Evolutionary conservation across 371 early-diverging fungal species (phyloP), one percentile per base, ranked within the genome.

Genomic region (Smittium culicis): DNA sequence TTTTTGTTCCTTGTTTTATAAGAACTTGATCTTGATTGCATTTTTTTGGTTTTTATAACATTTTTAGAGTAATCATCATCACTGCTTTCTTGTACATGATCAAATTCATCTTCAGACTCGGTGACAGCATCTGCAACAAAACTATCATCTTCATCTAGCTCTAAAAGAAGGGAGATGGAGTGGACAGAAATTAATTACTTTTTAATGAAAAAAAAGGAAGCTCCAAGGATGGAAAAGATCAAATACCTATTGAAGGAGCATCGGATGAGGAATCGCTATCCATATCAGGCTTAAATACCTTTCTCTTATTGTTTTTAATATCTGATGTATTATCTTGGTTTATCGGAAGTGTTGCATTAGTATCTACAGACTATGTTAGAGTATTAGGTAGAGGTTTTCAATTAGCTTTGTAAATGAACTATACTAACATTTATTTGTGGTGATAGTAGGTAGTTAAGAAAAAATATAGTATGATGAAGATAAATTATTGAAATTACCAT

Each of bases 41-140:
- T 25, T 5, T 57, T 57, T 57, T 57, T 57, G 24, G 11, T 57
- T n/a, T 57, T 57, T 5, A 3, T 25, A 8, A 27, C 5, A 5
- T 14, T 57, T n/a, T 20, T n/a, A 5, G 27, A n/a, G 25, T 57
- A 14, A n/a, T 57, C 57, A 5, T 57, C 27, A 57, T 57, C 57
- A 57, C 57, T 57, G 27, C 57, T 57, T 57, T 57, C 57, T n/a
- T 14, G 57, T 3, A 25, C 3, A 20, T 57, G 16, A 5, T 3
- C 3, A 57, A n/a, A 57, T n/a, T 57, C 57, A 57, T 57, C 57
- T 57, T 57, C 57, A 57, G 57, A 57, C 25, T 57, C 57, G 5
- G 57, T 57, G 25, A 25, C 57, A 20, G 27, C 5, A 25, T 57
- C 27, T n/a, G 14, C 57, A 27, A 14, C 25, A 57, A 57, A 57